Evolutionary conservation across 148 eudicot genomes (phyloP), one percentile per base, ranked within the genome.

Genomic region (Arctostaphylos glauca): DNA sequence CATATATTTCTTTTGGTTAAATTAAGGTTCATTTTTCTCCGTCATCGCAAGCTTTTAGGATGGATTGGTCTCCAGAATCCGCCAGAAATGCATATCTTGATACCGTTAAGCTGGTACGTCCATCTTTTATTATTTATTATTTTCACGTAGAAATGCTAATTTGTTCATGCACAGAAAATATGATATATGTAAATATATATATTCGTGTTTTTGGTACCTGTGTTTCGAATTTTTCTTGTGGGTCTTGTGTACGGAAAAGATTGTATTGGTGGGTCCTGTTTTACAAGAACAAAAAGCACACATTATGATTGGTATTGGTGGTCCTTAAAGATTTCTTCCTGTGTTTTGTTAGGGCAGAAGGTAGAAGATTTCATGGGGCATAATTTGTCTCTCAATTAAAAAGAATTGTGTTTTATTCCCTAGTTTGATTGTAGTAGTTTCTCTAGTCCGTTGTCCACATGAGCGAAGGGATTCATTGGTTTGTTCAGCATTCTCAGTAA

Each of bases 31-130:
- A 5, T 13, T 43, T 79, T 3, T 25, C 8, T 3, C 3, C 18
- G 19, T n/a, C 48, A 12, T 79, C 41, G 10, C 67, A 71, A 81
- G 19, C 23, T 18, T 31, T 31, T 21, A 50, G 15, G 38, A 81
- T 89, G 89, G 87, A 85, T 48, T 89, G 91, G 89, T 84, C 86
- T 47, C 76, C 70, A 68, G 72, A 74, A 70, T 83, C 72, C 70
- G 91, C 89, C 16, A 78, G 84, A 78, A 85, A 85, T 73, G 91
- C 91, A 47, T 89, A 83, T 85, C 84, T 89, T 59, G 89, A 89
- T 67, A 85, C 91, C 80, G 81, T 86, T 83, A 85, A 85, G 78
- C 83, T 89, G 91, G 91, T 89, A 81, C 14, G 7, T 55, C 54
- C 38, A 15, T 70, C 58, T 50, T 31, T 38, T 76, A 1, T 9